Conservation (phyloP, 495 filamentous ascomycete species). For the Penicillium chermesinum region DNA sequence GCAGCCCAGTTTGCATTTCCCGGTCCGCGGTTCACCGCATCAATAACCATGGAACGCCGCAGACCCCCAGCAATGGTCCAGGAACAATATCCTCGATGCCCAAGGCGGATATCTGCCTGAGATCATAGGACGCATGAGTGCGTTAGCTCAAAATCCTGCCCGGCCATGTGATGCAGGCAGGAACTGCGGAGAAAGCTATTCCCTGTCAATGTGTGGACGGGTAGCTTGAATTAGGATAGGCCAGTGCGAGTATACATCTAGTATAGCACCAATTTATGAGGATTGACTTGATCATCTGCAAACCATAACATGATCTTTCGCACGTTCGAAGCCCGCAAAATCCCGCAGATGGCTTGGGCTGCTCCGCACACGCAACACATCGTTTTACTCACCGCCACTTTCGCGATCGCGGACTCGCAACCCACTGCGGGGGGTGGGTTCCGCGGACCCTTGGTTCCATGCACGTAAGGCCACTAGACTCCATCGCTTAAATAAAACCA, state of each 20-base stretch:
- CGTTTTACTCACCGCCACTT: conserved; percentile 28
- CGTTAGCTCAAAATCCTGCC: background rate
- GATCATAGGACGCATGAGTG: background rate
- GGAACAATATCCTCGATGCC: background rate
- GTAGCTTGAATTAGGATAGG: no score
- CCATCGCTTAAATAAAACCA: no score
- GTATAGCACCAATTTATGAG: no score
- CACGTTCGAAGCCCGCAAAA: background rate
- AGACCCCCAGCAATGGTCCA: conserved; percentile 4
- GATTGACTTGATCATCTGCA: no score
- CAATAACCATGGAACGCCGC: conserved; percentile 12
- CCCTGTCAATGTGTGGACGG: background rate
- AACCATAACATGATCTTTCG: no score
- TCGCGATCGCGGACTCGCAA: conserved; percentile 1
- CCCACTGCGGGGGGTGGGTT: conserved; percentile 8
- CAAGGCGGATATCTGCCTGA: background rate
- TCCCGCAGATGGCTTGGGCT: conserved; percentile 6
- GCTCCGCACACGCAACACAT: conserved; percentile 13
- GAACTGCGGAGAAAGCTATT: background rate
- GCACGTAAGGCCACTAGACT: background rate
- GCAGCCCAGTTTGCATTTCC: background rate
- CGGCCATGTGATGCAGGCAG: background rate
- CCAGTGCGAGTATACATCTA: no score
- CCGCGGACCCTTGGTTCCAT: background rate
- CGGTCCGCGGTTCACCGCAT: conserved; percentile 7